phyloP scores from a whole-genome alignment of 75 land plant genomes.

The Adiantum capillusveneris region DNA sequence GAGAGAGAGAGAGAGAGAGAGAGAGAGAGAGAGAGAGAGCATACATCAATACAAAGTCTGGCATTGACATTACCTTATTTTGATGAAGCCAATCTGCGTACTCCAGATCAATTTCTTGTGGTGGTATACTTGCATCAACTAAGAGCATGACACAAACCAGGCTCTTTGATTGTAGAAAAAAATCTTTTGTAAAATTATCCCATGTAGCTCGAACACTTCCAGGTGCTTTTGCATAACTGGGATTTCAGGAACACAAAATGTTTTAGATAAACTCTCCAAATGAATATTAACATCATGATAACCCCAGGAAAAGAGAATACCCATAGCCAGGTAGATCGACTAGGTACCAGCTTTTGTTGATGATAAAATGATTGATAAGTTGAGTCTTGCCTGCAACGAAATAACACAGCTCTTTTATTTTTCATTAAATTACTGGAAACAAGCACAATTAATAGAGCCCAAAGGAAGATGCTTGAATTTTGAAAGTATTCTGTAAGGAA shows the following conservation, averaged over 20 bases:
- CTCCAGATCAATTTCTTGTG: constrained; percentile 79
- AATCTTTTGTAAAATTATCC: constrained; percentile 85
- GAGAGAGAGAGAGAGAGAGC: too few species aligned
- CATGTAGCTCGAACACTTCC: constrained; percentile 64
- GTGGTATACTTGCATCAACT: constrained; percentile 87
- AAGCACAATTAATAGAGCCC: too few species aligned
- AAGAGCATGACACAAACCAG: constrained; percentile 78
- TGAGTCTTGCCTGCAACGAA: constrained; percentile 84
- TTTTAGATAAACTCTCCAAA: too few species aligned
- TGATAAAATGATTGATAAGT: constrained; percentile 73
- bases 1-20: too few species aligned
- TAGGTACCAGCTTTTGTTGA: constrained; percentile 72
- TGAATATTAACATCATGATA: too few species aligned
- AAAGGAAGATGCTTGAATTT: too few species aligned
- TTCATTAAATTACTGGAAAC: too few species aligned
- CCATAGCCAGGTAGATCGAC: constrained; percentile 90
- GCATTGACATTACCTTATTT: constrained; percentile 72
- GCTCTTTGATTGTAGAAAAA: constrained; percentile 62
- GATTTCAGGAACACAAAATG: not conserved
- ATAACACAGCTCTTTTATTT: too few species aligned
- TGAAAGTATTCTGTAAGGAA: too few species aligned
- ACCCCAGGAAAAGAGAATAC: constrained; percentile 37
- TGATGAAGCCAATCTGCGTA: constrained; percentile 91
- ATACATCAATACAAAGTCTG: too few species aligned
- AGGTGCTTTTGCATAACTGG: constrained; percentile 89